phyloP scores from a whole-genome alignment of 2,329 filamentous ascomycete genomes.

The Hymenoscyphus scutula region DNA sequence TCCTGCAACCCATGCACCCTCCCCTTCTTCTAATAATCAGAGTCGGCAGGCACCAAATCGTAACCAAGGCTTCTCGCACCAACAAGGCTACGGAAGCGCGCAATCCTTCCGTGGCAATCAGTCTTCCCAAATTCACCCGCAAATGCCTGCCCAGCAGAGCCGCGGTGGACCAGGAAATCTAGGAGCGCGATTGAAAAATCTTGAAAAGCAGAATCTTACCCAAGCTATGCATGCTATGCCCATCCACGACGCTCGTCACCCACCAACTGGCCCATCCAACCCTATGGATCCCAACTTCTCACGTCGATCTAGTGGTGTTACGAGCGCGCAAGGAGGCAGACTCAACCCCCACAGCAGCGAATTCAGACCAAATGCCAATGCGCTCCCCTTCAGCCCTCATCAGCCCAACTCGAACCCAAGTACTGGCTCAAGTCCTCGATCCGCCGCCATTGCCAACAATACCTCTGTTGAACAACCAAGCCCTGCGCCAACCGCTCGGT shows the following conservation, averaged over 20 bases:
- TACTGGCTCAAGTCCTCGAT: constrained; percentile 69
- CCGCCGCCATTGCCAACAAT: constrained; percentile 43
- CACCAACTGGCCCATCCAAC: constrained; percentile 71
- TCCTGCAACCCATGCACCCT: constrained; percentile 47
- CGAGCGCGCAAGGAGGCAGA: constrained; percentile 52
- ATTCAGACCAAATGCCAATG: constrained; percentile 82
- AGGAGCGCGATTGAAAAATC: constrained; percentile 28
- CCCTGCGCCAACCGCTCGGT: constrained; percentile 42
- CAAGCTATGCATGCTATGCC: constrained; percentile 27
- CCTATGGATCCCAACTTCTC: constrained; percentile 51
- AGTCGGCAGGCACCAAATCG: constrained; percentile 32
- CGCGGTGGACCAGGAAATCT: constrained; percentile 24
- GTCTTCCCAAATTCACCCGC: constrained; percentile 27
- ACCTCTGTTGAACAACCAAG: constrained; percentile 34
- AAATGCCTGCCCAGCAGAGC: constrained; percentile 26
- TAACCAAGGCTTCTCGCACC: constrained; percentile 43
- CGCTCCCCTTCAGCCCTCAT: constrained; percentile 76
- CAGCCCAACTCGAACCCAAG: constrained; percentile 42
- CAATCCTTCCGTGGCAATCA: constrained; percentile 36
- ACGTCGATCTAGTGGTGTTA: constrained; percentile 52
- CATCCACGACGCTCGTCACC: constrained; percentile 61
- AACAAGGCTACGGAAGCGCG: constrained; percentile 44
- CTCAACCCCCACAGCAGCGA: constrained; percentile 68
- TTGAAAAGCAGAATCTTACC: constrained; percentile 29
- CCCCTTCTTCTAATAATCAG: constrained; percentile 29